Evolutionary conservation across 352 stramenopile species (phyloP), one percentile per base, ranked within the genome.

Genomic region (Phytophthora macrochlamydospora): DNA sequence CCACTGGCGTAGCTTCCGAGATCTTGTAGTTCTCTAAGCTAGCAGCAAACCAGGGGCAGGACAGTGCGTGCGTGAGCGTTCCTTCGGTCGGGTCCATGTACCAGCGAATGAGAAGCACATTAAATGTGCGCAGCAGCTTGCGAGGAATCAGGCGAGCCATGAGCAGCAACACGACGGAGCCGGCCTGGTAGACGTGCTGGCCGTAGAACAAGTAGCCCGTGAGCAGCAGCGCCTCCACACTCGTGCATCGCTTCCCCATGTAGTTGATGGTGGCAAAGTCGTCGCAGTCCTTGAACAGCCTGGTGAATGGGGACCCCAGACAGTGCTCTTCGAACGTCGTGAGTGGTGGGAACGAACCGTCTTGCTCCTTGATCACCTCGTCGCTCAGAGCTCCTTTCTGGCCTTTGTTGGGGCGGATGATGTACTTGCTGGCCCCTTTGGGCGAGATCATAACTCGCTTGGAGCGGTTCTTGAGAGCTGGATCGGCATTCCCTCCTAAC

Each of bases 171-270:
- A 71, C 56, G 11, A 71, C 56, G 1, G 63, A 71, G 1, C 48
- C 56, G 7, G 49, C 62, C 33, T 60, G 62, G 33, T 65, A 60
- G 3, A 69, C 30, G 14, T 60, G 29, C 37, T 71, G 42, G 1
- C 50, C 56, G 56, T 62, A 71, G 31, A 59, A 66, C n/a, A 69
- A 52, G 11, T 69, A 69, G 1, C 62, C 62, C 6, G 62, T 64
- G 14, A 69, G 55, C 33, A 69, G 48, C 8, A 64, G 42, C 7
- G 62, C 54, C 28, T 69, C 62, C 5, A 71, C 64, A 28, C 51
- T 68, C 3, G 53, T 68, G 30, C 59, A 72, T 28, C 31, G 35
- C 18, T 68, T 64, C 1, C 65, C 59, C 54, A 67, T 67, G 46
- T 68, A 72, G 3, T 38, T 32, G 2, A 68, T 33, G 9, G 30